Percentiles rank a stretch among this genome's conserved stretches.
Conservation (phyloP, 73 alveolate genomes). For the Tetrahymena thermophila region DNA sequence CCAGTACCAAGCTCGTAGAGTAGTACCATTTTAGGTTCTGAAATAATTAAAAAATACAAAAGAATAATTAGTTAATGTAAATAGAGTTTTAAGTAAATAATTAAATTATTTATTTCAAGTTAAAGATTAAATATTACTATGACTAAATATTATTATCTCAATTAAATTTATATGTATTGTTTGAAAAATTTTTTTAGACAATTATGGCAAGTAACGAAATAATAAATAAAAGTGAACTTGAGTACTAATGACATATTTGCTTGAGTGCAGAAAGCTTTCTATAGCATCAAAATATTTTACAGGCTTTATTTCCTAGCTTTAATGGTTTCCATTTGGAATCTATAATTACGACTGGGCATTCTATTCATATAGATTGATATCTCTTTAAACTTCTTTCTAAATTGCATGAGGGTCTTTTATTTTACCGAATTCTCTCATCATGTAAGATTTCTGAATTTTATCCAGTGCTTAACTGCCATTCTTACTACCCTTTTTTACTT, state of each 20-base stretch:
- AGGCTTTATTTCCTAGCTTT: background rate
- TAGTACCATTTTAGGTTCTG: slow-evolving; percentile 33
- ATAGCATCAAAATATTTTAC: background rate
- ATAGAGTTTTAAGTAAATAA: too few relatives aligned
- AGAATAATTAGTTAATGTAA: background rate
- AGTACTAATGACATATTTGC: background rate
- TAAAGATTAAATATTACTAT: too few relatives aligned
- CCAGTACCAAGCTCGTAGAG: slow-evolving; percentile 65
- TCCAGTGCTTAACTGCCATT: background rate
- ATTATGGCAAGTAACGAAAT: background rate
- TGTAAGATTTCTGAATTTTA: background rate
- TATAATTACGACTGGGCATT: background rate
- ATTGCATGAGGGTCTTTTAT: background rate
- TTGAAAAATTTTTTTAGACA: background rate
- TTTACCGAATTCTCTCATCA: background rate
- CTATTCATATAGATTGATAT: background rate
- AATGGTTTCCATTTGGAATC: background rate
- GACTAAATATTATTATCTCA: too few relatives aligned
- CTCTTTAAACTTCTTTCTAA: background rate
- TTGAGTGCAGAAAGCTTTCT: background rate
- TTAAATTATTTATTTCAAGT: too few relatives aligned
- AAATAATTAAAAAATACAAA: background rate
- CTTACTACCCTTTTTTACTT: background rate
- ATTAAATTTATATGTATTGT: too few relatives aligned
- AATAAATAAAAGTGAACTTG: background rate